Evolutionary conservation across 441 rosid species (phyloP), one percentile per base, ranked within the genome.

Genomic region (Macaranga tanarius): DNA sequence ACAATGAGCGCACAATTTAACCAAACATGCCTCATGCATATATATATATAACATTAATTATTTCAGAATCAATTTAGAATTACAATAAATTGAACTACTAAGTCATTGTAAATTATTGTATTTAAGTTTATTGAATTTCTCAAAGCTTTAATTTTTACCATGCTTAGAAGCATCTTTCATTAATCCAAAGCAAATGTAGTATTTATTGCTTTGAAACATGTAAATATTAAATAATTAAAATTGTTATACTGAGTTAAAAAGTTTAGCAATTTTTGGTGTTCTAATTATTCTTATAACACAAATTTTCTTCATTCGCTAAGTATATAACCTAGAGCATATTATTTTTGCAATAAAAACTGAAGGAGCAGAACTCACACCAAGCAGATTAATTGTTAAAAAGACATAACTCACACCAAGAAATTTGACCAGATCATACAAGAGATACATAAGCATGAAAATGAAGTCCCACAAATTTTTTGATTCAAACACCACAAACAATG

Each of bases 381-480:
- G 40, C 60, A 50, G 23, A 62, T 50, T 70, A 20, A 60, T 26
- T 72, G 34, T 28, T 28, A 28, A 28, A 28, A 28, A 1, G 34
- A 11, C 15, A 5, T 79, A 62, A 75, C 44, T 47, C 23, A 19
- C 20, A 61, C 68, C 76, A 34, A 70, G 55, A 59, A 69, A 38
- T 69, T 79, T 68, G 81, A 82, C 77, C 60, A 31, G 23, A 65
- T 59, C 34, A 67, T 51, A 40, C 9, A 31, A 7, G 10, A 65
- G 66, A 17, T 75, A 45, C 52, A 73, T 5, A 19, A 56, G 50
- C 13, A 52, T 45, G 28, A 4, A 63, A 69, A 11, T 69, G 28
- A 70, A 67, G 5, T 31, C 38, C 75, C 55, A 17, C 31, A 22
- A 58, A 25, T 10, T 25, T 64, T 34, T 78, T 25, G 45, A 40